Evolutionary conservation across 371 early-diverging fungal genomes (phyloP).

Genomic region (Mortierella sp.): DNA sequence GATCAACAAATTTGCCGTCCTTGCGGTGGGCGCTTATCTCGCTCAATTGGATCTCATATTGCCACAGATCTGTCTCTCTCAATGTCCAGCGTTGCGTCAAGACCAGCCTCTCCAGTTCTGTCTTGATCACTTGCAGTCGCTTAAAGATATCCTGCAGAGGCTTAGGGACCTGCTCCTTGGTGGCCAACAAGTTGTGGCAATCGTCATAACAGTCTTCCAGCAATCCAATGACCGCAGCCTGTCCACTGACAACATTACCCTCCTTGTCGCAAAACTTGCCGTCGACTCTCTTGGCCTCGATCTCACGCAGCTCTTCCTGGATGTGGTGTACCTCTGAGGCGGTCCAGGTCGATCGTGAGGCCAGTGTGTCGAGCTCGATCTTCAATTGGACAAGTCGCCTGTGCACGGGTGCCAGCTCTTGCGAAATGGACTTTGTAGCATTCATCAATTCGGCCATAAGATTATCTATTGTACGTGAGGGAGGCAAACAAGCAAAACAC

Average conservation of each 20-base stretch:
- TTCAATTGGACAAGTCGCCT: conserved; percentile 74
- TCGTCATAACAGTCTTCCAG: conserved; percentile 88
- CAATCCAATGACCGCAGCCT: conserved; percentile 86
- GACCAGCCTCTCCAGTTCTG: conserved; percentile 79
- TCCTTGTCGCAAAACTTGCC: conserved; percentile 71
- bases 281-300: conserved; percentile 76
- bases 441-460: conserved; percentile 50
- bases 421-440: conserved; percentile 47
- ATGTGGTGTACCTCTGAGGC: conserved; percentile 65
- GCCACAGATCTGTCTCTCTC: conserved; percentile 86
- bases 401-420: conserved; percentile 70
- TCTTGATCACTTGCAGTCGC: conserved; percentile 79
- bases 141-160: conserved; percentile 80
- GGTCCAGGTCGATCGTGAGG: conserved; percentile 63
- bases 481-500: background rate
- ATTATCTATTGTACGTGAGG: conserved; percentile 55
- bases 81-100: conserved; percentile 88
- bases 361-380: conserved; percentile 68
- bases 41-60: conserved; percentile 83
- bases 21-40: conserved; percentile 78
- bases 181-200: conserved; percentile 82
- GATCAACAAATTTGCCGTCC: conserved; percentile 81
- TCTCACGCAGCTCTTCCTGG: conserved; percentile 77
- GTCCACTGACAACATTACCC: conserved; percentile 79
- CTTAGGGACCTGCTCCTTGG: conserved; percentile 79